These are phyloP conservation scores for Apocynum venetum DNA, from an alignment of 257 asterid genomes.

Conservation along the genomic window DNA sequence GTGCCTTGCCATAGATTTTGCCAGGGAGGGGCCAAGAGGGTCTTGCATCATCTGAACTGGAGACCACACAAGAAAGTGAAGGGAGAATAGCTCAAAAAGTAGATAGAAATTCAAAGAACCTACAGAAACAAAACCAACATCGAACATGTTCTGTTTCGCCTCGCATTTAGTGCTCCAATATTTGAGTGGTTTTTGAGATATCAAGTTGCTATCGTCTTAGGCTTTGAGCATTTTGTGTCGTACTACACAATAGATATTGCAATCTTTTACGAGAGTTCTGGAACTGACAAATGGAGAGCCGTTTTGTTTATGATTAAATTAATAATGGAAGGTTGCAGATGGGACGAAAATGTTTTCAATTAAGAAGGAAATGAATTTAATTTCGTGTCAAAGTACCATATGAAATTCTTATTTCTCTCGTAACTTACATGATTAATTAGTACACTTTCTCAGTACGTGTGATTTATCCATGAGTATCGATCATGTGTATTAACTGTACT, in stretches of 20 bases:
- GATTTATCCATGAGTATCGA: too few relatives aligned
- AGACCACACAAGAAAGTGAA: slow-evolving; percentile 17
- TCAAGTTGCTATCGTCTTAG: not conserved
- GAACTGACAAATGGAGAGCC: not conserved
- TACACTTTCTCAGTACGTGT: too few relatives aligned
- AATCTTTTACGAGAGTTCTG: not conserved
- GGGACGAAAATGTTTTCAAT: too few relatives aligned
- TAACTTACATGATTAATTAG: too few relatives aligned
- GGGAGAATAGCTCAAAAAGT: slow-evolving; percentile 2
- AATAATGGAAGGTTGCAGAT: too few relatives aligned
- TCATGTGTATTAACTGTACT: too few relatives aligned
- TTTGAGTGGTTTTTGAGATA: not conserved
- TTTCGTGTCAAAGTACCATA: too few relatives aligned
- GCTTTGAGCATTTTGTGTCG: not conserved
- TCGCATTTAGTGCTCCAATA: not conserved
- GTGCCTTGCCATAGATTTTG: not conserved
- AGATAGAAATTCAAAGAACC: slow-evolving; percentile 32
- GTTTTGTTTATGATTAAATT: too few relatives aligned
- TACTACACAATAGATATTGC: too few relatives aligned
- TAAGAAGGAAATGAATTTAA: too few relatives aligned
- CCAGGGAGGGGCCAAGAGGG: slow-evolving; percentile 17
- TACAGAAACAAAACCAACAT: slow-evolving; percentile 3
- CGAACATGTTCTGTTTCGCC: slow-evolving; percentile 22
- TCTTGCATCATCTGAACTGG: slow-evolving; percentile 14
- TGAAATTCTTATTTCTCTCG: too few relatives aligned